Base-by-base conservation (phyloP, 257 asterid species). In the Solanum pimpinellifolium region DNA sequence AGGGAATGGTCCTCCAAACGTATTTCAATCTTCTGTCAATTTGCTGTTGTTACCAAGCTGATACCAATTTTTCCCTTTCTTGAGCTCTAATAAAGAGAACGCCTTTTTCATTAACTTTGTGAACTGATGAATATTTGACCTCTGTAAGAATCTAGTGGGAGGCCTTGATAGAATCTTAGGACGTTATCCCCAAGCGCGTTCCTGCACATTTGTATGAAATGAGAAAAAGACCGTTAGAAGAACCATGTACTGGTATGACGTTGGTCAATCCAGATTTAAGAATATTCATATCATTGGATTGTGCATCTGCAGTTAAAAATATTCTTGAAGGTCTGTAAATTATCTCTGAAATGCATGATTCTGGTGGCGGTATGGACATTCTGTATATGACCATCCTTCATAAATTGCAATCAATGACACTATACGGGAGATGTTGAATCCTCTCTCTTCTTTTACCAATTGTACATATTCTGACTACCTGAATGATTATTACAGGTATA, bases 401-500 rank as follows among this genome's bases (percentile, higher is more conserved):
- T 39, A 75, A 75, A 41, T 75, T 75, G 59, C 83, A 75, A 41
- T 23, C 56, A 41, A 41, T 39, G 33, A 37, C 56, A 75, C 56
- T 20, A 21, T 23, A 6, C 6, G 16, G 33, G 3, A 75, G 31
- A 39, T 75, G 56, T 20, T 6, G 56, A 75, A 11, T 75, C 56
- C 83, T 75, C 56, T 75, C 11, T 39, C 29, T n/a, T 56, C 21
- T 46, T 65, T 35, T 76, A 75, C 2, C 77, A 25, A 4, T 25
- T 29, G 18, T 46, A 39, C 11, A 65, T 76, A 31, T 14, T 66
- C 62, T 74, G 49, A 60, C 42, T 33, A 84, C 69, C 44, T 14
- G 33, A 65, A 13, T 27, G 33, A 72, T 85, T 59, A 77, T 87
- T 76, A 86, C 96, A 91, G 98, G 95, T 27, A 76, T 60, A n/a